These are phyloP conservation scores for Orbilia brochopaga DNA, from an alignment of 2,329 filamentous ascomycete genomes.

Conservation along the genomic window DNA sequence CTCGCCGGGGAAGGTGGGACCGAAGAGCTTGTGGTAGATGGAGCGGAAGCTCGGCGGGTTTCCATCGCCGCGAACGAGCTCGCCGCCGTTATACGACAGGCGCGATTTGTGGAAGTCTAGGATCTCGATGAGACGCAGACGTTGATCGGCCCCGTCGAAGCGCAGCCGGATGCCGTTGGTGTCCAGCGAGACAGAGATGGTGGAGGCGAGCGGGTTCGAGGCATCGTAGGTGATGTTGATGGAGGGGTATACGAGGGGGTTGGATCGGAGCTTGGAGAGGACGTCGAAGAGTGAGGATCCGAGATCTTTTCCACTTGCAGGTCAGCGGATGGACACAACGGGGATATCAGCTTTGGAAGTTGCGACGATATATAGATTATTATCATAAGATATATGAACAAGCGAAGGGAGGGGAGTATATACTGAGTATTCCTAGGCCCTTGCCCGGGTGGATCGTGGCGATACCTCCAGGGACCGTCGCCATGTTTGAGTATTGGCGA, in stretches of 20 bases:
- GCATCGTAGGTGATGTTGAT: slow-evolving; percentile 71
- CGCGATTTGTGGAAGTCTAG: slow-evolving; percentile 85
- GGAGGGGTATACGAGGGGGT: slow-evolving; percentile 82
- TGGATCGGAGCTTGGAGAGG: slow-evolving; percentile 83
- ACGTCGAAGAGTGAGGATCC: slow-evolving; percentile 91
- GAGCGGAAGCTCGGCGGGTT: slow-evolving; percentile 77
- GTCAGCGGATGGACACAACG: slow-evolving; percentile 16
- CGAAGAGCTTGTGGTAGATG: slow-evolving; percentile 91
- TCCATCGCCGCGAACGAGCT: slow-evolving; percentile 61
- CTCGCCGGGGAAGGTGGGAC: slow-evolving; percentile 91
- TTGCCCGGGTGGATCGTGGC: slow-evolving; percentile 72
- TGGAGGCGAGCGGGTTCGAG: slow-evolving; percentile 51
- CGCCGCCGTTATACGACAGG: slow-evolving; percentile 80
- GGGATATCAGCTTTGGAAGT: slow-evolving; percentile 6
- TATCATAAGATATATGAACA: neutral
- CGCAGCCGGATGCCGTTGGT: slow-evolving; percentile 86
- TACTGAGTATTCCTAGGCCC: slow-evolving; percentile 69
- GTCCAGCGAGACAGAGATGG: slow-evolving; percentile 72
- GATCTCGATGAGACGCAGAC: slow-evolving; percentile 87
- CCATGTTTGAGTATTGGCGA: slow-evolving; percentile 45
- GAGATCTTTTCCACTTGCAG: slow-evolving; percentile 66
- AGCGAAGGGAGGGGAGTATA: slow-evolving; percentile 51
- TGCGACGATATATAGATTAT: neutral
- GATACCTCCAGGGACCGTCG: slow-evolving; percentile 51
- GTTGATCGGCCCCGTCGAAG: slow-evolving; percentile 92